Base-by-base conservation (phyloP, 495 filamentous ascomycete species). In the Thermochaetoides thermophila region DNA sequence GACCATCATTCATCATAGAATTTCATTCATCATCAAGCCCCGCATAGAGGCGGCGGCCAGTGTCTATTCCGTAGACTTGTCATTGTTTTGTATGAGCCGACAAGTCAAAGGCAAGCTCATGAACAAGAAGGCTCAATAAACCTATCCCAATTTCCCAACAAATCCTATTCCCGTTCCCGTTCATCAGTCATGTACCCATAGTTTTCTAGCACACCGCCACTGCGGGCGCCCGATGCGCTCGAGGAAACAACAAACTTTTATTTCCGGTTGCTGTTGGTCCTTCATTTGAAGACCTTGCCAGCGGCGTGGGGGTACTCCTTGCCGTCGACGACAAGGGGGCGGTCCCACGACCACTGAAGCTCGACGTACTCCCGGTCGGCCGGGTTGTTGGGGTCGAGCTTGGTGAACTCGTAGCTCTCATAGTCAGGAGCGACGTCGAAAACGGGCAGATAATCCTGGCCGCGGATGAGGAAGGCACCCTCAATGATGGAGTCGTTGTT, bases 251-350 rank as follows among this genome's bases (percentile, higher is more conserved):
- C n/a, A n/a, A n/a, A n/a, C n/a, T n/a, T n/a, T n/a, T n/a, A n/a
- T n/a, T n/a, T n/a, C n/a, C n/a, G n/a, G n/a, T n/a, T 26, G 15
- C 23, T 33, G 22, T 41, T 37, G 17, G 32, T 40, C 5, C 23
- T 67, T 69, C 89, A 97, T 78, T 96, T 97, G 78, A 96, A 96
- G 56, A 94, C 84, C 73, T 99, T 93, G 51, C 91, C 91, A 25
- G 44, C 36, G 52, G 77, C 79, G 66, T 66, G 64, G 45, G 57
- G 46, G 57, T 69, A 85, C 56, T 72, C 74, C 76, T 96, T 91
- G 63, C 76, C 87, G 48, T 76, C 59, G 48, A 83, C 68, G 44
- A 61, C 59, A 45, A 83, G 57, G 38, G 84, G 79, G 63, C 80
- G 78, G 53, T 96, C 89, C 55, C 58, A 62, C 71, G 76, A 67